Evolutionary conservation across 768 basidiomycete genomes (phyloP).

Genomic region (Auricularia sp.): DNA sequence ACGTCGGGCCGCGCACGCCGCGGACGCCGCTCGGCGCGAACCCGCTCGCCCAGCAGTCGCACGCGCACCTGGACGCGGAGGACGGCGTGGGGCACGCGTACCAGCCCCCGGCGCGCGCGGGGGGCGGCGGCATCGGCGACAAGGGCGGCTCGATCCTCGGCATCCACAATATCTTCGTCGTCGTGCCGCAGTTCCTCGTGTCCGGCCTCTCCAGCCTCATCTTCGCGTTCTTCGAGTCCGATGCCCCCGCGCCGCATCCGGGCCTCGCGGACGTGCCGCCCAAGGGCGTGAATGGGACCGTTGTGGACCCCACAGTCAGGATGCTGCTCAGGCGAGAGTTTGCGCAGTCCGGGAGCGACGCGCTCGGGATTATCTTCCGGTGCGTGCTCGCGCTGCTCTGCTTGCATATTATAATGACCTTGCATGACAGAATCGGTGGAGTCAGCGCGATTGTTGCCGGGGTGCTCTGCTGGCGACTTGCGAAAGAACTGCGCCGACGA

Average conservation of each 20-base stretch:
- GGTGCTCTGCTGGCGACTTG: slow-evolving; percentile 43
- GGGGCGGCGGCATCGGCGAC: not conserved
- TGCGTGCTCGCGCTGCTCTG: slow-evolving; percentile 26
- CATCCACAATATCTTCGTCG: slow-evolving; percentile 91
- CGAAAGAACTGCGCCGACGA: slow-evolving; percentile 31
- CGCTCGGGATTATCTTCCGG: slow-evolving; percentile 78
- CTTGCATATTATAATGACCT: not conserved
- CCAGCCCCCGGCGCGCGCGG: not conserved
- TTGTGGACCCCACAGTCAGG: not conserved
- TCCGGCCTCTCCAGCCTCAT: slow-evolving; percentile 78
- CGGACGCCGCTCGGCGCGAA: not conserved
- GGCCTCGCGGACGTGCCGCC: slow-evolving; percentile 9
- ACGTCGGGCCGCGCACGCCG: not conserved
- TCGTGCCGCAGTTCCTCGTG: slow-evolving; percentile 89
- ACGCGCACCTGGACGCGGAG: not conserved
- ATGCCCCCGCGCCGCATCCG: slow-evolving; percentile 21
- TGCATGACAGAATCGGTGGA: slow-evolving; percentile 41
- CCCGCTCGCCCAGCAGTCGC: not conserved
- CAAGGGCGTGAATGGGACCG: slow-evolving; percentile 3
- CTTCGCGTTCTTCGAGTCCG: slow-evolving; percentile 77
- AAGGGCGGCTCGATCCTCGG: slow-evolving; percentile 35
- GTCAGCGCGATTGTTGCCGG: slow-evolving; percentile 45
- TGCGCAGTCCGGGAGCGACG: slow-evolving; percentile 33
- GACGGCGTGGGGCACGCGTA: too few species aligned
- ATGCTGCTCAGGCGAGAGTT: slow-evolving; percentile 12